Evolutionary conservation across 352 stramenopile genomes (phyloP).

Genomic region (Pythium guiyangense): DNA sequence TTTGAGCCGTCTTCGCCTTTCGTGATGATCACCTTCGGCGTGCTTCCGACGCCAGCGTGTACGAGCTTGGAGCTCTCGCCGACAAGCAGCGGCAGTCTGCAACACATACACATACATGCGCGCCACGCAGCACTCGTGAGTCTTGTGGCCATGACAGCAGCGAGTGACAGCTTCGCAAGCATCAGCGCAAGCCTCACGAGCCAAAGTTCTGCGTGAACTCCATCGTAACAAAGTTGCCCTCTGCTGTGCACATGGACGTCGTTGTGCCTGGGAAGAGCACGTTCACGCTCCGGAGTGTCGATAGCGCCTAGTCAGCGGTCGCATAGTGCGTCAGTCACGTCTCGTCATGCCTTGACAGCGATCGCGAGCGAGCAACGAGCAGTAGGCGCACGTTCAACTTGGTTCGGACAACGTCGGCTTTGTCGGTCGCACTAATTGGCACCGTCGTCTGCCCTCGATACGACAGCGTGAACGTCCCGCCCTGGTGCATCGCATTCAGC

Average conservation of each 20-base stretch:
- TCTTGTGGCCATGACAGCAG: not conserved
- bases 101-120: not conserved
- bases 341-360: no score
- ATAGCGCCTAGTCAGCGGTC: slow-evolving; percentile 33
- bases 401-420: slow-evolving; percentile 47
- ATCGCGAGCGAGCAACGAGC: not conserved
- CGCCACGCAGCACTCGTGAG: not conserved
- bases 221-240: slow-evolving; percentile 65
- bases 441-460: slow-evolving; percentile 62
- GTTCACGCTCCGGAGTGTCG: slow-evolving; percentile 48
- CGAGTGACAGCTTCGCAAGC: not conserved
- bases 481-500: slow-evolving; percentile 16
- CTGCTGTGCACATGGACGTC: slow-evolving; percentile 56
- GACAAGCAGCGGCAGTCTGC: slow-evolving; percentile 67
- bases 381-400: slow-evolving; percentile 54
- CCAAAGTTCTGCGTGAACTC: slow-evolving; percentile 84
- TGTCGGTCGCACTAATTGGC: slow-evolving; percentile 55
- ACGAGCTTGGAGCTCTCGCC: slow-evolving; percentile 52
- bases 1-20: slow-evolving; percentile 82
- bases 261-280: slow-evolving; percentile 54
- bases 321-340: not conserved
- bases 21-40: slow-evolving; percentile 37
- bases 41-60: slow-evolving; percentile 48
- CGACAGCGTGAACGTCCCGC: slow-evolving; percentile 66
- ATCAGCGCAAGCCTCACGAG: slow-evolving; percentile 21